phyloP scores from a whole-genome alignment of 495 filamentous ascomycete genomes.

The Hapsidospora chrysogenum region DNA sequence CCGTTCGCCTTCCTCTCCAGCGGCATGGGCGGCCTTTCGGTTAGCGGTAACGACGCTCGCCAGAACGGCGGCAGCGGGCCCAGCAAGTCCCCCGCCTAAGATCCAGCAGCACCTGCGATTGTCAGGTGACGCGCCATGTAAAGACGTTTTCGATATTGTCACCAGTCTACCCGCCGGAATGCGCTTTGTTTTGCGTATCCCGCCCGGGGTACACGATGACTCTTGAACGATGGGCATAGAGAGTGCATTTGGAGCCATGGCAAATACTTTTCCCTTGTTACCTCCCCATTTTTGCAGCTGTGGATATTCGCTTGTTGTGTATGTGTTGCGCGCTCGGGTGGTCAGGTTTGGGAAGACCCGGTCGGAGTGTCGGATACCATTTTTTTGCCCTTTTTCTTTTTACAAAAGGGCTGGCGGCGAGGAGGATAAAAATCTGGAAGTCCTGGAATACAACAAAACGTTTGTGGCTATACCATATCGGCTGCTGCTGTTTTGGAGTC shows the following conservation, averaged over 20 bases:
- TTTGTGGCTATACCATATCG: no score
- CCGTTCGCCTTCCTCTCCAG: conserved; percentile 82
- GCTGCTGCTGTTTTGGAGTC: no score
- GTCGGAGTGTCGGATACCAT: conserved; percentile 4
- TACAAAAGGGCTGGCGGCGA: no score
- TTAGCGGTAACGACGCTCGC: conserved; percentile 67
- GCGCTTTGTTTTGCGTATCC: conserved; percentile 7
- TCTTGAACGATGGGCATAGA: conserved; percentile 17
- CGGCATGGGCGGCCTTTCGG: conserved; percentile 63
- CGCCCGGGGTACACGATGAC: conserved; percentile 8
- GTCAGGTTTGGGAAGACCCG: conserved; percentile 3
- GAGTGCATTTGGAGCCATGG: conserved; percentile 14
- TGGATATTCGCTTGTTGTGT: no score
- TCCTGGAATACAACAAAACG: no score
- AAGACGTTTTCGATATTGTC: neutral
- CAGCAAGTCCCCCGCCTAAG: conserved; percentile 48
- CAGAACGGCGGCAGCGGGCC: conserved; percentile 53
- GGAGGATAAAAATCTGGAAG: no score
- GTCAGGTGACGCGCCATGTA: no score
- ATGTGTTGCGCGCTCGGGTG: neutral
- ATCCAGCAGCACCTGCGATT: neutral
- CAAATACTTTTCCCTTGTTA: no score
- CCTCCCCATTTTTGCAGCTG: no score
- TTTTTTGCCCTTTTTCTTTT: neutral
- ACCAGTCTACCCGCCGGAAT: neutral